phyloP scores from a whole-genome alignment of 768 basidiomycete species.

The Russula sp. region DNA sequence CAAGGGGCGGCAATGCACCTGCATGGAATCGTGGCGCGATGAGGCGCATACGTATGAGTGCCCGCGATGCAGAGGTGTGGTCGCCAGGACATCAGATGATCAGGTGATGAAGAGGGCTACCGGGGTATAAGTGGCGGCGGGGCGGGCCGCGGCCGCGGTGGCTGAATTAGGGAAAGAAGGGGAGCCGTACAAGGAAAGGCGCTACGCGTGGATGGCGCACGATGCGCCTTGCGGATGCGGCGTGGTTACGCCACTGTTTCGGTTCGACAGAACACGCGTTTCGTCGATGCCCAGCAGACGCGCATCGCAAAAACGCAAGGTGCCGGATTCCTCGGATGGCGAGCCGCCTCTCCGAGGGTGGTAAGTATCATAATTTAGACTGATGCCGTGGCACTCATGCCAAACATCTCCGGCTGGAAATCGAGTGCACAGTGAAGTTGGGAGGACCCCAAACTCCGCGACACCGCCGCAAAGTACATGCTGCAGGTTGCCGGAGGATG shows the following conservation, averaged over 20 bases:
- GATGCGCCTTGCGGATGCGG: conserved; percentile 30
- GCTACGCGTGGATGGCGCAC: conserved; percentile 29
- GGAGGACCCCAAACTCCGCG: conserved; percentile 29
- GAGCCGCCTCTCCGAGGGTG: conserved; percentile 28
- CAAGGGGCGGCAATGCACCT: conserved; percentile 22
- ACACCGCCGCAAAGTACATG: conserved; percentile 20
- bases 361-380: conserved; percentile 17
- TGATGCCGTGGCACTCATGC: conserved; percentile 27
- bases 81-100: conserved; percentile 23
- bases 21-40: conserved; percentile 27
- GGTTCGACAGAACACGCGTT: conserved; percentile 27
- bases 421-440: conserved; percentile 17
- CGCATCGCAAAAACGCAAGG: conserved; percentile 28
- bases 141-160: conserved; percentile 26
- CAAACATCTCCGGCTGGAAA: conserved; percentile 26
- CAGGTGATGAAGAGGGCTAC: conserved; percentile 21
- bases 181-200: conserved; percentile 19
- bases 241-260: conserved; percentile 27
- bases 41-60: conserved; percentile 15
- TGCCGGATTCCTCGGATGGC: conserved; percentile 26
- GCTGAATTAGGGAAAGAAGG: conserved; percentile 25
- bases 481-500: conserved; percentile 9
- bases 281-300: conserved; percentile 24
- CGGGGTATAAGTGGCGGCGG: conserved; percentile 20
- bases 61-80: conserved; percentile 22